Percentiles rank a stretch among this genome's conserved stretches.
phyloP scores from a whole-genome alignment of 805 yeast genomes.

The Tetrapisispora taiwanensis region DNA sequence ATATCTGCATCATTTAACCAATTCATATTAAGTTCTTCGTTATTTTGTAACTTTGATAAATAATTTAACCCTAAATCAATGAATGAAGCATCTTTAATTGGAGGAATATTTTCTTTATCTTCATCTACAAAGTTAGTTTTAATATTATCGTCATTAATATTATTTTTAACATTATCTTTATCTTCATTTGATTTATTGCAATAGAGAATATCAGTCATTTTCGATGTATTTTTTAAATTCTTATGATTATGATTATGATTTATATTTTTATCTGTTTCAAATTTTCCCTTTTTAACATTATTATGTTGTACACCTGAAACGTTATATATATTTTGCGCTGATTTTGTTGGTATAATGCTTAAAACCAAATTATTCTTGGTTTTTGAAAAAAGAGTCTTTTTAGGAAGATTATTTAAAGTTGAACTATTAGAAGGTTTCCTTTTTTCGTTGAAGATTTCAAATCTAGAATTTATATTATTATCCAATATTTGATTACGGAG shows the following conservation, averaged over 20 bases:
- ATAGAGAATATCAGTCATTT: too few relatives aligned
- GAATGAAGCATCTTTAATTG: not conserved
- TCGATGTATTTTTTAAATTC: too few relatives aligned
- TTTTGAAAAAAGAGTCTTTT: not conserved
- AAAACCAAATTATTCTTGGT: too few relatives aligned
- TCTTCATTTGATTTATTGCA: too few relatives aligned
- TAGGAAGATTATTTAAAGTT: not conserved
- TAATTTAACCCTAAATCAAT: not conserved
- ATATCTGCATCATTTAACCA: constrained; percentile 19
- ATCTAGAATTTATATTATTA: constrained; percentile 25
- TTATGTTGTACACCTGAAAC: not conserved
- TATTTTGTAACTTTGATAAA: not conserved
- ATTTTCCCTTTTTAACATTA: not conserved
- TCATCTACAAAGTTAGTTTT: not conserved
- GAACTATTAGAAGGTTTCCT: constrained; percentile 4
- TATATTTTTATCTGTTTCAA: too few relatives aligned
- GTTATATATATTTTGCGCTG: too few relatives aligned
- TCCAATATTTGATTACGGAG: constrained; percentile 19
- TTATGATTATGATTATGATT: too few relatives aligned
- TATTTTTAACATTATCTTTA: too few relatives aligned
- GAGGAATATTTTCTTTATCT: constrained; percentile 23
- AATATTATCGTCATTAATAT: not conserved
- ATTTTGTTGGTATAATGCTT: too few relatives aligned
- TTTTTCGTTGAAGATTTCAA: constrained; percentile 26
- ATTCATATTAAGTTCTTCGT: not conserved